phyloP scores from a whole-genome alignment of 108 stramenopile species.

The Cyclostephanos invisitatus region DNA sequence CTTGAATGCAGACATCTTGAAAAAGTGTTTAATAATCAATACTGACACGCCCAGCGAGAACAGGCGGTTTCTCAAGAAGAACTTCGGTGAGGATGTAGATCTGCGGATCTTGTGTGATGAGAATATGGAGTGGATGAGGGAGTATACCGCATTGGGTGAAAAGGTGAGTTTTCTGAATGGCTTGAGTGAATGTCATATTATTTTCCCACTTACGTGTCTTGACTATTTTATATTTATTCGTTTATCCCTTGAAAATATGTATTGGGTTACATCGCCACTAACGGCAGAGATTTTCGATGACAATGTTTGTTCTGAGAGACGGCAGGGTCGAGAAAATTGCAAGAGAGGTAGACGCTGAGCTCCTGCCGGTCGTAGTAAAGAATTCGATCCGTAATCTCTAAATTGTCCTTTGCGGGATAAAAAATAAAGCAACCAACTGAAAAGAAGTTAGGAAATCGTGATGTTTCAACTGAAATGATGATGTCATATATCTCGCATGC shows the following conservation, averaged over 20 bases:
- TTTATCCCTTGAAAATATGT: background rate
- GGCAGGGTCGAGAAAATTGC: constrained; percentile 68
- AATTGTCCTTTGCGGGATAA: background rate
- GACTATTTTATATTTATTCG: background rate
- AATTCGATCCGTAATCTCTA: constrained; percentile 42
- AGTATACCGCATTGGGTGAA: constrained; percentile 77
- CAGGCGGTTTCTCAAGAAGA: constrained; percentile 73
- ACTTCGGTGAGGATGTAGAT: constrained; percentile 19
- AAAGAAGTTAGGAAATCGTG: background rate
- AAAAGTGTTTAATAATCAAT: constrained; percentile 65
- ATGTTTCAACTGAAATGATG: background rate
- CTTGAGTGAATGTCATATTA: background rate
- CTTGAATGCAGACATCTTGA: constrained; percentile 53
- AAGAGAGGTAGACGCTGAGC: constrained; percentile 66
- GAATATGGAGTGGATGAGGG: constrained; percentile 71
- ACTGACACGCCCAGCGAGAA: constrained; percentile 83
- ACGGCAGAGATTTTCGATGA: constrained; percentile 67
- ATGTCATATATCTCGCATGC: background rate
- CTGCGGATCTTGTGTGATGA: constrained; percentile 61
- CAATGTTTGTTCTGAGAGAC: constrained; percentile 66
- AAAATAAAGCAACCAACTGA: background rate
- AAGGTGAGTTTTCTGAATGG: constrained; percentile 25
- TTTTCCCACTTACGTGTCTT: background rate
- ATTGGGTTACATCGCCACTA: background rate
- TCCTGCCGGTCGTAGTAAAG: constrained; percentile 46